phyloP scores from a whole-genome alignment of 2,329 filamentous ascomycete species.

The Sphaerostilbella broomeana region DNA sequence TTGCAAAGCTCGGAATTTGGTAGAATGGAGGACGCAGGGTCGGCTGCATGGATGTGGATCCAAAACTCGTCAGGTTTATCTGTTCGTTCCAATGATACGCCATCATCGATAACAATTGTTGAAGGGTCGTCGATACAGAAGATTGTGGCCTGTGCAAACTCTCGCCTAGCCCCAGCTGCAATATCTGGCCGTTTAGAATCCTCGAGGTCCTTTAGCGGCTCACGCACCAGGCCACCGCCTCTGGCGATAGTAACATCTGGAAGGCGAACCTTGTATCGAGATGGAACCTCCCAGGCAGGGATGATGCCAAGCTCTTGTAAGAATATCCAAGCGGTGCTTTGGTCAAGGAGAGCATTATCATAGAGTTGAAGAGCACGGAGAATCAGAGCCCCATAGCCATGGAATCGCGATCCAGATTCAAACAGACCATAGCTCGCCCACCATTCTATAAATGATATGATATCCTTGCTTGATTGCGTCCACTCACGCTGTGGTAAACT shows the following conservation, averaged over 20 bases:
- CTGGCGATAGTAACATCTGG: slow-evolving; percentile 40
- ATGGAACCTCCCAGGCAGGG: slow-evolving; percentile 61
- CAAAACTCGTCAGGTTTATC: slow-evolving; percentile 52
- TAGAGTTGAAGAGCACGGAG: slow-evolving; percentile 59
- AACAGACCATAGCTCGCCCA: slow-evolving; percentile 58
- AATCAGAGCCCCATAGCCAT: slow-evolving; percentile 57
- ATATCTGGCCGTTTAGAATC: slow-evolving; percentile 36
- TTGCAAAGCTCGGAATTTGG: slow-evolving; percentile 52
- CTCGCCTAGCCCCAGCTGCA: slow-evolving; percentile 45
- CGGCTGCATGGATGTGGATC: slow-evolving; percentile 73
- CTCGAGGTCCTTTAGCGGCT: slow-evolving; percentile 24
- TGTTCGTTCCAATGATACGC: slow-evolving; percentile 61
- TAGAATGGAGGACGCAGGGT: slow-evolving; percentile 64
- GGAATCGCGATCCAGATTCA: slow-evolving; percentile 42
- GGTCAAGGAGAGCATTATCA: slow-evolving; percentile 30
- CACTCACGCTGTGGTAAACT: slow-evolving; percentile 21
- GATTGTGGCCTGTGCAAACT: slow-evolving; percentile 52
- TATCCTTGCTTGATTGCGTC: slow-evolving; percentile 32
- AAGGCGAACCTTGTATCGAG: slow-evolving; percentile 54
- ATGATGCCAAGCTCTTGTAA: slow-evolving; percentile 70
- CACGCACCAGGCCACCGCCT: slow-evolving; percentile 36
- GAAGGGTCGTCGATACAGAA: slow-evolving; percentile 66
- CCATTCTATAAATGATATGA: slow-evolving; percentile 63
- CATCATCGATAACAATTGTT: slow-evolving; percentile 72
- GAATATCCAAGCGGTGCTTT: slow-evolving; percentile 53